These are phyloP conservation scores for Lindgomyces ingoldianus DNA, from an alignment of 495 filamentous ascomycete species.

Conservation along the genomic window DNA sequence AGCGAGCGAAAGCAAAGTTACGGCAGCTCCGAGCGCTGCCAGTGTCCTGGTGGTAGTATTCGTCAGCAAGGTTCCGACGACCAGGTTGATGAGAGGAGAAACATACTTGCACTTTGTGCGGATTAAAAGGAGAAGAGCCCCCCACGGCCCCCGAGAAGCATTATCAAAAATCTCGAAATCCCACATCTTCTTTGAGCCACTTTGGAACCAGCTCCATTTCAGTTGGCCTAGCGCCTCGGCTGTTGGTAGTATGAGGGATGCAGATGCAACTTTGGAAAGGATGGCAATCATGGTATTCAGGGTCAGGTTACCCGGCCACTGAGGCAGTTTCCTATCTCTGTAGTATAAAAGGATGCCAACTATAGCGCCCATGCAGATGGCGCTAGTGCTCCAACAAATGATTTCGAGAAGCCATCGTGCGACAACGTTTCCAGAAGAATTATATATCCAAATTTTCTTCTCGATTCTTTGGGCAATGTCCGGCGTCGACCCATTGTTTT, in stretches of 20 bases:
- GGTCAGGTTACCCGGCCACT: constrained; percentile 7
- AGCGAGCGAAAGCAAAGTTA: constrained; percentile 31
- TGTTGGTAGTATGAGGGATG: constrained; percentile 26
- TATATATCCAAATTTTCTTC: constrained; percentile 22
- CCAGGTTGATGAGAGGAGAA: background rate
- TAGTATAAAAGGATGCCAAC: constrained; percentile 7
- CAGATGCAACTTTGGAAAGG: constrained; percentile 22
- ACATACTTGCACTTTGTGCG: constrained; percentile 24
- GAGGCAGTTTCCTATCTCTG: constrained; percentile 10
- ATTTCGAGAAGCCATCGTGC: constrained; percentile 29
- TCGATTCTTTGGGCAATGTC: constrained; percentile 25
- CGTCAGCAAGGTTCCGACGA: background rate
- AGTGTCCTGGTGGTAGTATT: constrained; percentile 1
- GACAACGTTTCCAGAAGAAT: constrained; percentile 13
- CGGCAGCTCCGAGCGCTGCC: constrained; percentile 25
- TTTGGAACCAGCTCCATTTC: constrained; percentile 36
- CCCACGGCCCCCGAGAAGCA: constrained; percentile 32
- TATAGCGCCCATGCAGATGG: constrained; percentile 29
- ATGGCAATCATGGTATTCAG: constrained; percentile 25
- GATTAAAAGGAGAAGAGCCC: constrained; percentile 27
- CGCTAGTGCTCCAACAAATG: constrained; percentile 24
- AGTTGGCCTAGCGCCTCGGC: constrained; percentile 33
- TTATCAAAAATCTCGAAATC: constrained; percentile 36
- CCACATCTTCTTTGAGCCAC: constrained; percentile 30
- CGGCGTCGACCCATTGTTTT: constrained; percentile 26